Conservation (phyloP, 352 stramenopile species). For the Pythium aristosporum region DNA sequence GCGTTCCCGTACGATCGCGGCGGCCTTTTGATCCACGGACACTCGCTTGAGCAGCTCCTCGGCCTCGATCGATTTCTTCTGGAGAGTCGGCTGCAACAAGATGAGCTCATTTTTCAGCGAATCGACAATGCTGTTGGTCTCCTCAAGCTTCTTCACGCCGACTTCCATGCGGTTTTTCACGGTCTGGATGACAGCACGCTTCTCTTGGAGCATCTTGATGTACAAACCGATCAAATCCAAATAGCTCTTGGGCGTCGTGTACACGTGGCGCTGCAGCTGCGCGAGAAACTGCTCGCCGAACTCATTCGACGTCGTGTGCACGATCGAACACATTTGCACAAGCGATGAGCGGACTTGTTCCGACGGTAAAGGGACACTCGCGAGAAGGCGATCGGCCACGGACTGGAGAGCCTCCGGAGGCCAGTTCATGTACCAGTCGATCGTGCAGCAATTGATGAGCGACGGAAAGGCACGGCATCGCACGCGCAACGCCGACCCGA, state of each 20-base stretch:
- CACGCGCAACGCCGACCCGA: conserved; percentile 90
- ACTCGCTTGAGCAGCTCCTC: conserved; percentile 92
- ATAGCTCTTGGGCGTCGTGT: conserved; percentile 97
- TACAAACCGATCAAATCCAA: conserved; percentile 95
- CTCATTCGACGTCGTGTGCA: conserved; percentile 92
- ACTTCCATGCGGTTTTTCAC: conserved; percentile 90
- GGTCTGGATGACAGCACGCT: conserved; percentile 75
- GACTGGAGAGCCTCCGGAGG: conserved; percentile 90
- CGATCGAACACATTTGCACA: conserved; percentile 90
- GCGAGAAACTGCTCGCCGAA: conserved; percentile 87
- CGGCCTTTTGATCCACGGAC: conserved; percentile 91
- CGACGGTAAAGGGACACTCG: conserved; percentile 70
- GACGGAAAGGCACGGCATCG: conserved; percentile 93
- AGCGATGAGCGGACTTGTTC: conserved; percentile 75
- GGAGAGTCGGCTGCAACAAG: conserved; percentile 90
- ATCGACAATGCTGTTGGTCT: conserved; percentile 94
- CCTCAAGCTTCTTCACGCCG: conserved; percentile 92
- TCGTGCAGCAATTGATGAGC: conserved; percentile 96
- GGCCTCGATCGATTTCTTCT: conserved; percentile 88
- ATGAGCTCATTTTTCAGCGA: conserved; percentile 91
- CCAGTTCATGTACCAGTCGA: conserved; percentile 97
- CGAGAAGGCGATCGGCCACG: conserved; percentile 88
- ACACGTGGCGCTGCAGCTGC: conserved; percentile 90
- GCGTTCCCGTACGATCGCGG: conserved; percentile 81
- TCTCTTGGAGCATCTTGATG: conserved; percentile 89